Conservation (phyloP, 2,329 filamentous ascomycete genomes). For the Verticillium nonalfalfae region DNA sequence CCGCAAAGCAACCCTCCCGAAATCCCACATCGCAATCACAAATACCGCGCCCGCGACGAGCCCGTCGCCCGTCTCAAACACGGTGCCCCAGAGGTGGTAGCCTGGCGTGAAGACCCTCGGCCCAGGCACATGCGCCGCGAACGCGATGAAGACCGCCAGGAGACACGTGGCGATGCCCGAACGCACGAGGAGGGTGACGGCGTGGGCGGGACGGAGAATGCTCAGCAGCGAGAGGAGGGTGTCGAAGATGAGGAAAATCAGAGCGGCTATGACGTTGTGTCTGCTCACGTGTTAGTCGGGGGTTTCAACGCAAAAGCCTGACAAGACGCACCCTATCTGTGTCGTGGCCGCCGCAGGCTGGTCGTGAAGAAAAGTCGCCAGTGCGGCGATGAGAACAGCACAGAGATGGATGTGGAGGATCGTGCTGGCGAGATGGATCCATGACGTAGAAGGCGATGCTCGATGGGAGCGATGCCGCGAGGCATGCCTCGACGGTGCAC, state of each 20-base stretch:
- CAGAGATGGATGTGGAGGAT: slow-evolving; percentile 22
- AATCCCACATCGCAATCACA: background rate
- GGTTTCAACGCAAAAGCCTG: background rate
- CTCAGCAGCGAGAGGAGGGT: slow-evolving; percentile 27
- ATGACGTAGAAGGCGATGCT: background rate
- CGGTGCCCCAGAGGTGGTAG: background rate
- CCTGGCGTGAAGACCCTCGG: background rate
- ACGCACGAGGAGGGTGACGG: slow-evolving; percentile 23
- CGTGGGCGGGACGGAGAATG: slow-evolving; percentile 22
- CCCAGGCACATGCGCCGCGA: slow-evolving; percentile 15
- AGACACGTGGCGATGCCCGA: slow-evolving; percentile 23
- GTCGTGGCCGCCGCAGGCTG: slow-evolving; percentile 13
- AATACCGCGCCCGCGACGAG: background rate
- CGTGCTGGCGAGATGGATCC: slow-evolving; percentile 20
- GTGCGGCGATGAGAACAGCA: slow-evolving; percentile 21
- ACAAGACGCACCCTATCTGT: slow-evolving; percentile 7
- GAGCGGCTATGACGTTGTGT: slow-evolving; percentile 20
- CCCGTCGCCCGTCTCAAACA: background rate
- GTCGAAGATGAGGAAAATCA: slow-evolving; percentile 24
- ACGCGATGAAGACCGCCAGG: slow-evolving; percentile 27
- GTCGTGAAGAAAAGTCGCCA: slow-evolving; percentile 23
- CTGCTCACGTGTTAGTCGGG: slow-evolving; percentile 9
- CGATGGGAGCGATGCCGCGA: background rate
- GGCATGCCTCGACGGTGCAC: slow-evolving; percentile 1
- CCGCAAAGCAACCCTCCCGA: background rate